phyloP scores from a whole-genome alignment of 2,329 filamentous ascomycete genomes.

The Neofusicoccum cordaticola region DNA sequence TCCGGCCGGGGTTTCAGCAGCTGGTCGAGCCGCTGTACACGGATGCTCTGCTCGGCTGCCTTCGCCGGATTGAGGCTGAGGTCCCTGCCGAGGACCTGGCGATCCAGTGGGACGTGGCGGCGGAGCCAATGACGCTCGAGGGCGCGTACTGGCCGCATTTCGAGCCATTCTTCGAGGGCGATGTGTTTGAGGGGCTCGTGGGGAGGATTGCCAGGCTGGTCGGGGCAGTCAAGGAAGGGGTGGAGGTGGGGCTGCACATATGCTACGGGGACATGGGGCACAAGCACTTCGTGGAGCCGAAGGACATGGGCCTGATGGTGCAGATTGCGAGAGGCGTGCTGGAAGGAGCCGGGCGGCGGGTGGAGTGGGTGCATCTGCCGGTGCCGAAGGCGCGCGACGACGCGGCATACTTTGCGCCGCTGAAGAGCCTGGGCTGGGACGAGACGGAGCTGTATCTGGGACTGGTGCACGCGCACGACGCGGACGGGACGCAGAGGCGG shows the following conservation, averaged over 20 bases:
- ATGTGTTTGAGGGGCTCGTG: constrained; percentile 34
- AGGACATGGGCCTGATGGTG: constrained; percentile 34
- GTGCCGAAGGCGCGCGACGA: constrained; percentile 8
- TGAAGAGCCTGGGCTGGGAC: background rate
- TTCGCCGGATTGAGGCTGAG: constrained; percentile 28
- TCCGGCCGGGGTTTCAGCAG: constrained; percentile 25
- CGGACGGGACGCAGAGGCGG: background rate
- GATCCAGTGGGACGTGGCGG: constrained; percentile 35
- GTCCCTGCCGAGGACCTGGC: constrained; percentile 34
- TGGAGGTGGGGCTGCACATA: constrained; percentile 46
- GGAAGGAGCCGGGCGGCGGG: constrained; percentile 25
- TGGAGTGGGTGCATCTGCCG: constrained; percentile 46
- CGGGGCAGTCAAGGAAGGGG: constrained; percentile 31
- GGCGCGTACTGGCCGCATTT: constrained; percentile 19
- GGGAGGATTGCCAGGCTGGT: constrained; percentile 33
- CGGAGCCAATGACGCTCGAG: constrained; percentile 34
- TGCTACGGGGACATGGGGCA: constrained; percentile 49
- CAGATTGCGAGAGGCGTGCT: constrained; percentile 37
- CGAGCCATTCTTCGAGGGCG: constrained; percentile 32
- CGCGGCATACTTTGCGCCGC: constrained; percentile 6
- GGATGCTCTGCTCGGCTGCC: constrained; percentile 26
- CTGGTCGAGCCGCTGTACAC: constrained; percentile 33
- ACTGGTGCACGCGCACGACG: constrained; percentile 4
- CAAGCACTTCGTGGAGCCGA: constrained; percentile 45
- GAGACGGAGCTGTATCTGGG: constrained; percentile 8